A percentile compares a stretch with the other conserved stretches of the same genome.
Evolutionary conservation across 1,284 basidiomycete genomes (phyloP).

Genomic region (Ustilago crameri): DNA sequence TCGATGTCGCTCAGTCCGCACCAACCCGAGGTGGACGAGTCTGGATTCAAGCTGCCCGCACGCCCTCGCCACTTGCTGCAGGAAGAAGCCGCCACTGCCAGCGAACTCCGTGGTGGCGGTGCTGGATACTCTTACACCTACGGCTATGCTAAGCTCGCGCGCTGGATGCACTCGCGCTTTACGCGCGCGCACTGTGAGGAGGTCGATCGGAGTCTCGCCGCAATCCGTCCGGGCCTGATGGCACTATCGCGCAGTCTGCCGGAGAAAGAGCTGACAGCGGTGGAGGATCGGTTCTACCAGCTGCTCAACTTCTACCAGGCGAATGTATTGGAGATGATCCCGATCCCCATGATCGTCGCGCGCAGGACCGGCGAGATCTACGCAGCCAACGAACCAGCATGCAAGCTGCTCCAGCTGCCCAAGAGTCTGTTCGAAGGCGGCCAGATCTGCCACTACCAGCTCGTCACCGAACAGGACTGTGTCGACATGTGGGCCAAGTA

Average conservation of each 20-base stretch:
- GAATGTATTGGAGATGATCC: slow-evolving; percentile 40
- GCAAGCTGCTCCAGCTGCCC: slow-evolving; percentile 34
- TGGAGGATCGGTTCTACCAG: slow-evolving; percentile 39
- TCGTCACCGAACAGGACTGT: slow-evolving; percentile 30
- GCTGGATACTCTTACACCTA: slow-evolving; percentile 42
- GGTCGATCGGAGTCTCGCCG: slow-evolving; percentile 30
- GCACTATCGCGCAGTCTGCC: slow-evolving; percentile 32
- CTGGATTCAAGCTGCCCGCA: slow-evolving; percentile 26
- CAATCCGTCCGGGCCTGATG: slow-evolving; percentile 42
- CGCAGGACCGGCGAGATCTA: slow-evolving; percentile 51
- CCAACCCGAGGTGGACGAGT: slow-evolving; percentile 17
- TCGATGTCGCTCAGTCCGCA: slow-evolving; percentile 7
- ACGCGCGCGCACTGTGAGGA: slow-evolving; percentile 31
- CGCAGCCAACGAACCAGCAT: slow-evolving; percentile 36
- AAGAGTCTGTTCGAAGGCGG: slow-evolving; percentile 36
- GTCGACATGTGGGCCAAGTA: slow-evolving; percentile 42
- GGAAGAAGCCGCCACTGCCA: slow-evolving; percentile 35
- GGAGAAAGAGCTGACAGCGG: slow-evolving; percentile 35
- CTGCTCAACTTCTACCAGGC: slow-evolving; percentile 38
- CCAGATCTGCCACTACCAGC: slow-evolving; percentile 47
- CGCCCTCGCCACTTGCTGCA: slow-evolving; percentile 37
- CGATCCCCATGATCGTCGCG: slow-evolving; percentile 34
- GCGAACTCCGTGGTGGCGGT: slow-evolving; percentile 28
- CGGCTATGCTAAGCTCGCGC: slow-evolving; percentile 48
- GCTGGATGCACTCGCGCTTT: slow-evolving; percentile 49